Base-by-base conservation (phyloP, 2,329 filamentous ascomycete genomes). In the Amylocarpus encephaloides region DNA sequence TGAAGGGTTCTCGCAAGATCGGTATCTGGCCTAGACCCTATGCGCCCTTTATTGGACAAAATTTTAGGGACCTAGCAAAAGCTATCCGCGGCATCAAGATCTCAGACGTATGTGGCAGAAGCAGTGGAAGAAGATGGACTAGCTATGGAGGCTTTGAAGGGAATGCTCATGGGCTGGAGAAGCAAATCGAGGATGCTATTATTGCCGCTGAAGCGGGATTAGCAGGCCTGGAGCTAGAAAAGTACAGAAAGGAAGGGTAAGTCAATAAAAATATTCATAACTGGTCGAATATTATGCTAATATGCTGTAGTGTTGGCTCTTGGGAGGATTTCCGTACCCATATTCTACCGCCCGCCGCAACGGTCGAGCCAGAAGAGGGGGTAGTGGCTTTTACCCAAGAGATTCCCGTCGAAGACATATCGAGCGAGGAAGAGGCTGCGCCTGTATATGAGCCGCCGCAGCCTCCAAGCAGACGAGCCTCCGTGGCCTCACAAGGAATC, bases 1-100 rank as follows among this genome's bases (percentile, higher is more conserved):
- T 61, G 39, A 60, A 58, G 34, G 54, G 52, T 10, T 56, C 59
- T 11, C 40, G 49, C 11, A 55, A 56, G n/a, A 61, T 61, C 41
- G 59, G 57, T 10, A 57, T 62, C n/a, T 62, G 55, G 59, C 60
- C 60, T 0, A 52, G 46, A 30, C 59, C 57, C 1, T 46, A 52
- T 16, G 43, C 49, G 11, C 60, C 59, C 16, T 62, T 55, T 26
- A 6, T 10, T 5, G 57, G 59, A 12, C 53, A 35, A 36, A 61
- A 50, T 39, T 59, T 56, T 30, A 57, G 51, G 3, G 46, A 51
- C 6, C 47, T 62, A 11, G 55, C 55, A 5, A 41, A 50, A 0
- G 36, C 46, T 10, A 59, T 59, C 33, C 46, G 55, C 35, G 46
- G 53, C n/a, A 60, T 61, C 35, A 54, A 47, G 35, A 46, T 62